Evolutionary conservation across 2,329 filamentous ascomycete genomes (phyloP), one percentile per base, ranked within the genome.

Genomic region (Penicillium polonicum): DNA sequence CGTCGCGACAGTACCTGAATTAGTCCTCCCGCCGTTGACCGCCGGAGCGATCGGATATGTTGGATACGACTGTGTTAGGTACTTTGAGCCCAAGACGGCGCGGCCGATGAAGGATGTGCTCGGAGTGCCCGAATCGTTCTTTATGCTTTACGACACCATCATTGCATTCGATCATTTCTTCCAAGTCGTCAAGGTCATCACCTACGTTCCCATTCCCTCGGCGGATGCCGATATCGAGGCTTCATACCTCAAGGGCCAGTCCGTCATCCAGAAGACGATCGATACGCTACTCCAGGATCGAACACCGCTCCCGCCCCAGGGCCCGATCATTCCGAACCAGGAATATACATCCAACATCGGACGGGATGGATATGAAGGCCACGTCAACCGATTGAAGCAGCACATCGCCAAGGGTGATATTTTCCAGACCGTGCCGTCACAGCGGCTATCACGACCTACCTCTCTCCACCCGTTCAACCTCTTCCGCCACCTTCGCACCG

Each of bases 61-160:
- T 6, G 92, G 92, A 52, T 99, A 99, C 72, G 94, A 99, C 74
- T 99, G 94, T 75, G 91, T 99, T 68, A 88, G 88, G 71, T 97
- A 97, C 78, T 99, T 99, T 67, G 94, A 99, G 81, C 94, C 94
- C 60, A 95, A 92, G 82, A 97, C 94, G n/a, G 88, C 87, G 27
- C 85, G 92, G 49, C 86, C 91, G 3, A 86, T 97, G 81, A 88
- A 94, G 76, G 94, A 99, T 76, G 84, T 95, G 31, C 83, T 97
- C 23, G 80, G 88, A 59, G 90, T 97, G 42, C 94, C 94, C 0
- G 94, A 99, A 81, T 92, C 91, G 58, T 81, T 97, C 31, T 97
- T 99, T 74, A 97, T 97, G 91, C 83, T 99, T 15, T 97, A 91
- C 75, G 90, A 97, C 73, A 97, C 93, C 41, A 88, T 97, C 59